Base-by-base conservation (phyloP, 1,284 basidiomycete genomes). In the Naganishia sp. region DNA sequence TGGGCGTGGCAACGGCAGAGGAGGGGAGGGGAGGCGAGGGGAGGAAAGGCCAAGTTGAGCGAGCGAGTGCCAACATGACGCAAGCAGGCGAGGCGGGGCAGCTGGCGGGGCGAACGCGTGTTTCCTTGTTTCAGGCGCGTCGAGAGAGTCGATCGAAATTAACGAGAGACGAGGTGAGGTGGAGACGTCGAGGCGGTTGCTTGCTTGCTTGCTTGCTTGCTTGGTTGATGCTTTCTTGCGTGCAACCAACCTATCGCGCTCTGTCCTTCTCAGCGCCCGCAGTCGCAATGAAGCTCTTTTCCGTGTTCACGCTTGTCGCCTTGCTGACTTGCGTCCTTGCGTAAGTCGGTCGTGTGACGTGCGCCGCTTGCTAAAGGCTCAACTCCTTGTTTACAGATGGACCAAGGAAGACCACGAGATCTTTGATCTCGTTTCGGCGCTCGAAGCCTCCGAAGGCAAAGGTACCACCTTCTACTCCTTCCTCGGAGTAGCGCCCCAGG, bases 391-490 rank as follows among this genome's bases (percentile, higher is more conserved):
- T 49, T 15, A n/a, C 47, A 61, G 58, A 61, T 61, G 58, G 58
- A 61, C 58, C 35, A 61, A 61, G n/a, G 58, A 61, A 41, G 92
- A 94, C 81, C 85, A 94, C 82, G 94, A 97, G 80, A 94, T 97
- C 62, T 97, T 97, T 74, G 94, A 96, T 80, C 84, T 97, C n/a
- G 93, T 96, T 66, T 85, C 85, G 69, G 90, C 85, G 6, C 79
- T 97, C 41, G 88, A 95, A 80, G 81, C 82, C 1, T 83, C 90
- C 2, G 93, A 95, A 83, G 87, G 88, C 71, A 93, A 90, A 76
- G 90, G 88, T 31, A 91, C 88, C 11, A 90, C 87, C 0, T 97
- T 97, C 80, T 97, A 95, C 81, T 89, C 89, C 21, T 91, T 87
- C 85, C 80, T 94, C 43, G 86, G 87, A 67, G 84, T 94, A 0